Base-by-base conservation (phyloP, 1,139 yeast species). In the Tardiomyces blankii region DNA sequence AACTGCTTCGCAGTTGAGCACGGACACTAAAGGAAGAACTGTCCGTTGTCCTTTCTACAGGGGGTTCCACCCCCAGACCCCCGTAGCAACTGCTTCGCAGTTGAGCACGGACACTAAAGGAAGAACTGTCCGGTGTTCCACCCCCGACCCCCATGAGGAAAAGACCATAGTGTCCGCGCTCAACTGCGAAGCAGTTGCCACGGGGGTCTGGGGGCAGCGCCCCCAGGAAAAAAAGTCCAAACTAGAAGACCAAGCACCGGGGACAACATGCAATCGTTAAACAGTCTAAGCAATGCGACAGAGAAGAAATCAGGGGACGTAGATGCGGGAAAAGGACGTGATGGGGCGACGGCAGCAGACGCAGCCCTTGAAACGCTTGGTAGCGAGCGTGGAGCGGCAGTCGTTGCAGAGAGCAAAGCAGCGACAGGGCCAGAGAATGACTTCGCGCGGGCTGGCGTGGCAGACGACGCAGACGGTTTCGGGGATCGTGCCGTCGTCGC, bases 381-480 rank as follows among this genome's bases (percentile, higher is more conserved):
- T 67, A 2, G 87, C 89, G 47, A 88, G 69, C n/a, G 84, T 76
- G 28, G 80, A 67, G 21, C 96, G 72, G 59, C 97, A 88, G 14
- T 77, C 74, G 51, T 87, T 95, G 62, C 97, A 88, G 8, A 88
- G 71, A 0, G 95, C 88, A 52, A 88, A 77, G 62, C 97, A 88
- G 54, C 80, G 76, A 61, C 97, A 88, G 1, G 97, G 97, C 96
- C 96, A 88, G 2, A 91, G 69, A 14, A 88, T 80, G 40, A 88
- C 76, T 51, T 82, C 86, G 53, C 96, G 72, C 8, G 79, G 74
- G 48, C 82, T 77, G 11, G 73, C 72, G 54, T 84, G 93, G 61
- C 97, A 88, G 2, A 88, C 82, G 2, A 86, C 95, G 64, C 97
- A 88, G 4, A 64, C 12, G 8, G 25, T 13, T 13, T 16, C 23